These are phyloP conservation scores for Tolypocladium ophioglossoides DNA, from an alignment of 2,329 filamentous ascomycete genomes.

Conservation along the genomic window DNA sequence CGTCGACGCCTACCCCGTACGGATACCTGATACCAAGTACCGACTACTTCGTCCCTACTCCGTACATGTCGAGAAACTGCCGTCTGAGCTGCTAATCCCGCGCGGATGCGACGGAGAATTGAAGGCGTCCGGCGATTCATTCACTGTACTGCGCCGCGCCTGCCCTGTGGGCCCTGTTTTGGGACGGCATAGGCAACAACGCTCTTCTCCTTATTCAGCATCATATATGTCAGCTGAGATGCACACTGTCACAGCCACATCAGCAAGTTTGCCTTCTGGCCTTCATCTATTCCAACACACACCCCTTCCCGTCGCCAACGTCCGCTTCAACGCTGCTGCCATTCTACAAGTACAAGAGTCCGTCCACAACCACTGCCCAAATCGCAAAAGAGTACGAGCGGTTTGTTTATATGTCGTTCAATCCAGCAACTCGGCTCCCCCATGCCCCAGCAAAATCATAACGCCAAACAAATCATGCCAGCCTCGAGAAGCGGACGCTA, in stretches of 20 bases:
- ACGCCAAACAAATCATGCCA: constrained; percentile 5
- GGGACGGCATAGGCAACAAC: not conserved
- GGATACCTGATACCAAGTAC: too few species aligned
- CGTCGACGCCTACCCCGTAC: too few species aligned
- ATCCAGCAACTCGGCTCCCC: not conserved
- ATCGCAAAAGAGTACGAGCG: not conserved
- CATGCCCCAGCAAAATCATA: constrained; percentile 1
- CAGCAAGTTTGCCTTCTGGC: not conserved
- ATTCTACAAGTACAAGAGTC: not conserved
- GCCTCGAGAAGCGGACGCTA: not conserved
- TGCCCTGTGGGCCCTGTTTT: not conserved
- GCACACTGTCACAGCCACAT: too few species aligned
- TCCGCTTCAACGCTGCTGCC: not conserved
- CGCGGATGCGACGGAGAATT: not conserved
- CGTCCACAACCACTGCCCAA: not conserved
- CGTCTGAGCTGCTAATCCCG: not conserved
- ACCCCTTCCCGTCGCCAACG: not conserved
- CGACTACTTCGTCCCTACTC: too few species aligned
- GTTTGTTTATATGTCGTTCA: not conserved
- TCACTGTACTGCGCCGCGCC: too few species aligned
- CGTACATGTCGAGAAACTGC: not conserved
- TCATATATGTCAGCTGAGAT: not conserved
- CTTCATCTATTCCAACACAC: not conserved
- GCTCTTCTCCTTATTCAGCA: not conserved
- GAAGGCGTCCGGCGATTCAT: not conserved